phyloP scores from a whole-genome alignment of 2,329 filamentous ascomycete species.

The Hypoxylon sp. region DNA sequence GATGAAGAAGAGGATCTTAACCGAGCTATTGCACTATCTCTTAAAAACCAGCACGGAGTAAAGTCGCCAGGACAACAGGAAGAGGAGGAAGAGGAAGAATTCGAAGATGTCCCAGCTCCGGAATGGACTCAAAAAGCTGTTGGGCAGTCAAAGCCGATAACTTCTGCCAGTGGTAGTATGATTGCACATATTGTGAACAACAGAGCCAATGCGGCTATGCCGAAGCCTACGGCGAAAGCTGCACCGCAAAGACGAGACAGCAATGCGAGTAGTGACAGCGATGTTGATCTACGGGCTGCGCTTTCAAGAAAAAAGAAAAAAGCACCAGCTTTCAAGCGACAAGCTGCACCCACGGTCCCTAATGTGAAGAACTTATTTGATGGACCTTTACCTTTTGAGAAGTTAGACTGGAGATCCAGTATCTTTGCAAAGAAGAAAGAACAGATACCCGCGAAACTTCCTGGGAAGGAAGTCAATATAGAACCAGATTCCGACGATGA shows the following conservation, averaged over 20 bases:
- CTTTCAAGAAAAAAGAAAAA: constrained; percentile 75
- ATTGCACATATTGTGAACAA: constrained; percentile 83
- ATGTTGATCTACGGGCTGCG: constrained; percentile 84
- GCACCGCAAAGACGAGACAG: constrained; percentile 64
- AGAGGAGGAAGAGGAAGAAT: constrained; percentile 59
- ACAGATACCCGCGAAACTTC: constrained; percentile 44
- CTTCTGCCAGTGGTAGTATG: constrained; percentile 68
- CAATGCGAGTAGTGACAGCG: constrained; percentile 77
- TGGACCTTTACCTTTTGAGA: constrained; percentile 92
- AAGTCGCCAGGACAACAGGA: constrained; percentile 51
- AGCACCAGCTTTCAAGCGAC: constrained; percentile 52
- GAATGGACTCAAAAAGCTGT: constrained; percentile 71
- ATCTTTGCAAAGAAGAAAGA: constrained; percentile 65
- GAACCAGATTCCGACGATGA: constrained; percentile 41
- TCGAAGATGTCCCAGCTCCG: constrained; percentile 68
- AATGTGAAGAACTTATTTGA: constrained; percentile 76
- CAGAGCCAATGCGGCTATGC: constrained; percentile 73
- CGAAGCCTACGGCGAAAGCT: constrained; percentile 64
- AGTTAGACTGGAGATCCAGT: constrained; percentile 78
- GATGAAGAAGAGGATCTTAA: constrained; percentile 75
- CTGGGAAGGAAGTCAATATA: constrained; percentile 29
- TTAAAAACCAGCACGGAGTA: constrained; percentile 73
- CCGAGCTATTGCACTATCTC: constrained; percentile 86
- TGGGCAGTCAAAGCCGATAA: constrained; percentile 66
- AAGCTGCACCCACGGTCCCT: constrained; percentile 57